Evolutionary conservation across 805 yeast species (phyloP), one percentile per base, ranked within the genome.

Genomic region (Myxozyma kluyveri): DNA sequence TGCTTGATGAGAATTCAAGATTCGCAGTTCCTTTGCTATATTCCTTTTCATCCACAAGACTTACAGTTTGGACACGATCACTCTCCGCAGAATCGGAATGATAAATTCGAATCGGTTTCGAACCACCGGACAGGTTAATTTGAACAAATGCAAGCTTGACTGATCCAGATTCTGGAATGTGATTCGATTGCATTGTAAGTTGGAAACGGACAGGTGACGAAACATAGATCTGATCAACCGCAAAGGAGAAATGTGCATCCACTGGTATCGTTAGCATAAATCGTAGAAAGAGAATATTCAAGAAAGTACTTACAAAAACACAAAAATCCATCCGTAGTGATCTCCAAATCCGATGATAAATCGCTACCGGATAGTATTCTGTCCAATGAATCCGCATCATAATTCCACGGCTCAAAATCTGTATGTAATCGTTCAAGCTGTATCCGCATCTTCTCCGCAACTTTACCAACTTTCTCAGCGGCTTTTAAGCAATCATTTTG

Each of bases 401-500:
- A 21, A 23, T 43, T 54, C 47, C 56, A 45, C 7, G 53, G 52
- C 18, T 17, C 14, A 26, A 52, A 33, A n/a, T 46, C 56, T 21
- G n/a, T 32, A n/a, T 32, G 23, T 17, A 56, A 27, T 32, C 22
- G 35, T 45, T 60, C 63, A 18, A 62, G 27, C 38, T 48, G 52
- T 9, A 57, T 35, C 32, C 38, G 22, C 18, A 51, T 42, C 2
- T 42, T 43, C 23, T 42, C 57, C 31, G 48, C 50, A 5, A 37
- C 45, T 39, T 46, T 43, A 3, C 41, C 47, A 12, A 40, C 37
- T 5, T 59, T 57, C 21, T 49, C 31, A 18, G 61, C 52, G 32
- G 80, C 76, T 24, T 64, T 59, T 17, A 74, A 63, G 10, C 80
- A 60, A 44, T 72, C 72, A 33, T 63, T 57, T 4, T 75, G 59